phyloP scores from a whole-genome alignment of 805 yeast genomes.

The Blastobotrys muscicola region DNA sequence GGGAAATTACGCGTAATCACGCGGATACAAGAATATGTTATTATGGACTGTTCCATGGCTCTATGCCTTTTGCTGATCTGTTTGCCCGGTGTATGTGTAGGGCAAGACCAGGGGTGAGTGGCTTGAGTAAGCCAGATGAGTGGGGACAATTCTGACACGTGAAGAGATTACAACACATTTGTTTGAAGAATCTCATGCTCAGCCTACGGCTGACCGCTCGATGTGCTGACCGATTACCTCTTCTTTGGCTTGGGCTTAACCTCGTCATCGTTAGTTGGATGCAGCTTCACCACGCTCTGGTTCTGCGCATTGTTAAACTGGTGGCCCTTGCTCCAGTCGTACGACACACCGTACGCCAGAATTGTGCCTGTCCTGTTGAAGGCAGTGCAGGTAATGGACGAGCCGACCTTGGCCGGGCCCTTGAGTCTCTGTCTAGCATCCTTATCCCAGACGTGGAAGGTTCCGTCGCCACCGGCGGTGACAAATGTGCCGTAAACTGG shows the following conservation, averaged over 20 bases:
- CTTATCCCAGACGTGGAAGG: constrained; percentile 92
- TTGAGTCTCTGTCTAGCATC: constrained; percentile 81
- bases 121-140: too few relatives aligned
- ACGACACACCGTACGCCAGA: constrained; percentile 84
- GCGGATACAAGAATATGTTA: too few relatives aligned
- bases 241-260: constrained; percentile 37
- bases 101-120: too few relatives aligned
- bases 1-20: too few relatives aligned
- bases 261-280: constrained; percentile 79
- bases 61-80: too few relatives aligned
- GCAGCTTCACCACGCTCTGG: constrained; percentile 70
- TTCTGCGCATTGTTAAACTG: constrained; percentile 65
- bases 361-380: constrained; percentile 79
- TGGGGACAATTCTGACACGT: too few relatives aligned
- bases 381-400: constrained; percentile 62
- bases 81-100: too few relatives aligned
- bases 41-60: too few relatives aligned
- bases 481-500: constrained; percentile 85
- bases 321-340: constrained; percentile 89
- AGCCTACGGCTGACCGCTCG: neutral
- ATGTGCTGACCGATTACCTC: constrained; percentile 4
- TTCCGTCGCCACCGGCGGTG: constrained; percentile 93
- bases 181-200: too few relatives aligned
- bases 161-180: too few relatives aligned
- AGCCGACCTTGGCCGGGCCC: constrained; percentile 50